Percentiles rank a stretch among this genome's conserved stretches.
Conservation (phyloP, 1,139 yeast genomes). For the Protomyces macrosporus region DNA sequence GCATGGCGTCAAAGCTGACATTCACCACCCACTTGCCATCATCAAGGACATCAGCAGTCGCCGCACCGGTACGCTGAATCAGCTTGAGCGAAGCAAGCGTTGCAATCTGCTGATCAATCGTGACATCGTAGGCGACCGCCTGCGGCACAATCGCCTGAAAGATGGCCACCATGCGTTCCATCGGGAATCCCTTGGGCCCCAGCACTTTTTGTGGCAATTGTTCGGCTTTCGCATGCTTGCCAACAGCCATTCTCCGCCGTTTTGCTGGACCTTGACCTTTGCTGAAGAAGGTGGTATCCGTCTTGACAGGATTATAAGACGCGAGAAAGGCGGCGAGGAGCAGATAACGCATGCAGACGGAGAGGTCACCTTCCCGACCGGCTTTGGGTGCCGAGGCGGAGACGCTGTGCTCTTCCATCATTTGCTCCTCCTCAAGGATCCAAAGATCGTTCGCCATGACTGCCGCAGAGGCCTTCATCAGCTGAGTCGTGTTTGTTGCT, state of each 20-base stretch:
- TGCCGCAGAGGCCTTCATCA: slow-evolving; percentile 3
- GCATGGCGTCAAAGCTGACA: slow-evolving; percentile 51
- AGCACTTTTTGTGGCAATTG: slow-evolving; percentile 35
- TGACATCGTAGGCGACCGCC: slow-evolving; percentile 46
- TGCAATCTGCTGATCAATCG: slow-evolving; percentile 53
- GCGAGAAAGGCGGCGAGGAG: slow-evolving; percentile 67
- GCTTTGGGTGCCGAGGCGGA: not conserved
- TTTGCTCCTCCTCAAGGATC: slow-evolving; percentile 4
- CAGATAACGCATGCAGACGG: slow-evolving; percentile 35
- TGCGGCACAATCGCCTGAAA: slow-evolving; percentile 49
- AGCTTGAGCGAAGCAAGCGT: slow-evolving; percentile 55
- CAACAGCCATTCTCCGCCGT: slow-evolving; percentile 9
- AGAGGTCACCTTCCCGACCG: not conserved
- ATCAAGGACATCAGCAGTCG: slow-evolving; percentile 52
- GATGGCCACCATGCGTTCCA: slow-evolving; percentile 65
- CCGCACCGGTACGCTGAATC: slow-evolving; percentile 42
- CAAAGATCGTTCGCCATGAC: slow-evolving; percentile 10
- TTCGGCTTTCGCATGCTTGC: slow-evolving; percentile 5
- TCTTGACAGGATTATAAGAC: slow-evolving; percentile 56
- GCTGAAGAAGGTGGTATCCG: slow-evolving; percentile 59
- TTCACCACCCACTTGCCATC: slow-evolving; percentile 63
- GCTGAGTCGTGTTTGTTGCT: slow-evolving; percentile 12
- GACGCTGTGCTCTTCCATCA: not conserved
- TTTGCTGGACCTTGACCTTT: slow-evolving; percentile 44
- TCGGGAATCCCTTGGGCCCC: slow-evolving; percentile 59